These are phyloP conservation scores for Bipolaris sorokiniana DNA, from an alignment of 2,329 filamentous ascomycete genomes.

Conservation along the genomic window DNA sequence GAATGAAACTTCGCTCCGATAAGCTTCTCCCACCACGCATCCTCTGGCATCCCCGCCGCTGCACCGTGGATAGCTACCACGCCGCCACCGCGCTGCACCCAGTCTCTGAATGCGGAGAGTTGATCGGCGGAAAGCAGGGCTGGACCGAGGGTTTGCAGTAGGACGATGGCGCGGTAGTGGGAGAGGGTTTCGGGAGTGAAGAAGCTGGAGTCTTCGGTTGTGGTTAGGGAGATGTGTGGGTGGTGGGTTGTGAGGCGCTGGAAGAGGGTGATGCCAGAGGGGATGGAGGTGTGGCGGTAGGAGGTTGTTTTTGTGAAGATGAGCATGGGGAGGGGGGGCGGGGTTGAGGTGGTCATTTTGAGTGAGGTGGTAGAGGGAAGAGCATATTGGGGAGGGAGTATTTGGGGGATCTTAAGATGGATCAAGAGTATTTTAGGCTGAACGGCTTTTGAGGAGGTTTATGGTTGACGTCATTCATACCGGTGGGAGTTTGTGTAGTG, in stretches of 20 bases:
- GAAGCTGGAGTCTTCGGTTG: slow-evolving; percentile 27
- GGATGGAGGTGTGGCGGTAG: slow-evolving; percentile 40
- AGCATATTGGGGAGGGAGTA: no score
- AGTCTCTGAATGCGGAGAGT: slow-evolving; percentile 24
- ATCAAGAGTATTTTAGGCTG: not conserved
- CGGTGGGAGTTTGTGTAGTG: not conserved
- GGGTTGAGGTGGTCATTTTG: not conserved
- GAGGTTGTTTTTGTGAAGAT: slow-evolving; percentile 37
- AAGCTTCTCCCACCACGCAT: slow-evolving; percentile 30
- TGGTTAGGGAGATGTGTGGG: slow-evolving; percentile 10
- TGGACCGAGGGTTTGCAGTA: slow-evolving; percentile 26
- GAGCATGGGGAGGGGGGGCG: slow-evolving; percentile 20
- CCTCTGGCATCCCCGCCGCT: slow-evolving; percentile 32
- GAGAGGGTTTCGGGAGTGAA: slow-evolving; percentile 18
- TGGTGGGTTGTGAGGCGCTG: slow-evolving; percentile 9
- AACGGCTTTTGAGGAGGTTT: not conserved
- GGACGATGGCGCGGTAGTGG: slow-evolving; percentile 20
- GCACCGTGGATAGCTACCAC: slow-evolving; percentile 36
- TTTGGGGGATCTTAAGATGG: no score
- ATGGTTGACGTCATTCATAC: not conserved
- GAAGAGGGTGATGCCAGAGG: slow-evolving; percentile 23
- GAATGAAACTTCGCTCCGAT: slow-evolving; percentile 37
- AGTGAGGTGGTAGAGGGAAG: no score
- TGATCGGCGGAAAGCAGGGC: slow-evolving; percentile 17
- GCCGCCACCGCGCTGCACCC: slow-evolving; percentile 29